phyloP scores from a whole-genome alignment of 2,329 filamentous ascomycete genomes.

The Neurospora crassa region DNA sequence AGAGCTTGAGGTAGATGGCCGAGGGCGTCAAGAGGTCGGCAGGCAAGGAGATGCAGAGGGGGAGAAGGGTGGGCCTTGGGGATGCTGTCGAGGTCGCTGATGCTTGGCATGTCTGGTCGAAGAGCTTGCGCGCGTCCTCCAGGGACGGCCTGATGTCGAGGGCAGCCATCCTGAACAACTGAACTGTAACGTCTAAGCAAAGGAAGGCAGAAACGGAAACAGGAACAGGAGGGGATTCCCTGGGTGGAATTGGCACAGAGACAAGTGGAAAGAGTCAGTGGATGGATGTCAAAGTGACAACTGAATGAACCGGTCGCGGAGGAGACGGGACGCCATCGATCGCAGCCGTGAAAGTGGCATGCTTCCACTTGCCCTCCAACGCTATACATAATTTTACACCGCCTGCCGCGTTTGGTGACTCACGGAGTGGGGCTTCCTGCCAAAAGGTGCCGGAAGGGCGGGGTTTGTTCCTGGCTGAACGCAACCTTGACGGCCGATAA shows the following conservation, averaged over 20 bases:
- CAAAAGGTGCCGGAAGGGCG: neutral
- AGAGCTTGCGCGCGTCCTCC: slow-evolving; percentile 15
- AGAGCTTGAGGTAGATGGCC: slow-evolving; percentile 89
- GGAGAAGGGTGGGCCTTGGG: slow-evolving; percentile 54
- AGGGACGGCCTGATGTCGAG: slow-evolving; percentile 18
- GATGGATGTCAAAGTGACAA: neutral
- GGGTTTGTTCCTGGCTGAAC: neutral
- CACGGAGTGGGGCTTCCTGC: neutral
- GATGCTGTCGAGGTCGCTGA: slow-evolving; percentile 36
- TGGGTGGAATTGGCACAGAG: neutral
- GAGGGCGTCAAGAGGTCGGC: slow-evolving; percentile 92
- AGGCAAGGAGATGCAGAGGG: slow-evolving; percentile 70
- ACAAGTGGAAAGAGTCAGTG: neutral
- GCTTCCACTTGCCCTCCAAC: neutral
- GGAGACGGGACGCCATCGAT: neutral
- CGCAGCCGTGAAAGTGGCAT: neutral
- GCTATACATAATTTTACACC: neutral
- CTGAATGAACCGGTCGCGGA: neutral
- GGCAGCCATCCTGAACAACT: neutral
- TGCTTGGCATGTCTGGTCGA: slow-evolving; percentile 14
- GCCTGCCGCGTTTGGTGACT: neutral
- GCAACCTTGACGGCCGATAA: neutral
- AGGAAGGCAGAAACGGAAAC: neutral
- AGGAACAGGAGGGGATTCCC: neutral
- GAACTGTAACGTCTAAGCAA: neutral